Base-by-base conservation (phyloP, 2,329 filamentous ascomycete genomes). In the Gliomastix tumulicola region DNA sequence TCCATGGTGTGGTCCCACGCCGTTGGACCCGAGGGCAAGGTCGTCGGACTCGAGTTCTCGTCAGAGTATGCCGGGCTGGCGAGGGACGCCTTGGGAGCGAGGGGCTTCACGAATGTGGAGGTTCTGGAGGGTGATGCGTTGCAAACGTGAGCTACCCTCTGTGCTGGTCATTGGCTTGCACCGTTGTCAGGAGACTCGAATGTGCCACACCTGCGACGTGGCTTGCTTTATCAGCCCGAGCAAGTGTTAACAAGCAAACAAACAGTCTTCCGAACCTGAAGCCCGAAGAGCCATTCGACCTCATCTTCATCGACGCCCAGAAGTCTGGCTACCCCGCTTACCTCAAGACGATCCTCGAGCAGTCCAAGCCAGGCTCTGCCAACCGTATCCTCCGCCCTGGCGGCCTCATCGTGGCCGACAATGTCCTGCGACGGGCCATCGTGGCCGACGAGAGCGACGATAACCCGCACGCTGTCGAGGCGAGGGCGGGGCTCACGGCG, bases 271-370 rank as follows among this genome's bases (percentile, higher is more conserved):
- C 50, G 7, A 38, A 46, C n/a, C 55, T 60, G 4, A 44, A 62
- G 41, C 45, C 53, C 39, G 38, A 50, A 23, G 51, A 64, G 45
- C 66, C 71, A 5, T 76, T 69, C 44, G 71, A 75, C 49, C 52
- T 74, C 31, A 60, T 74, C 48, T 75, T 75, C 49, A 62, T 74
- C 41, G 71, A 74, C 39, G 71, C 71, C 18, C 61, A 75, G 39
- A 75, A 75, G 54, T 54, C 59, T 1, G 67, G 65, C n/a, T 74
- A 75, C 46, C 63, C 65, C 1, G 49, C 46, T 7, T 75, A 74
- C 48, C 56, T 75, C 25, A 48, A 54, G 16, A 55, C 62, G 21
- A 63, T 75, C 36, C 56, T 75, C 12, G 56, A 54, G 15, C 48
- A 54, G 34, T 74, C 69, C 6, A 48, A 46, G 34, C 59, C 68